phyloP scores from a whole-genome alignment of 2,329 filamentous ascomycete species.

The Venturiaceae sp. region DNA sequence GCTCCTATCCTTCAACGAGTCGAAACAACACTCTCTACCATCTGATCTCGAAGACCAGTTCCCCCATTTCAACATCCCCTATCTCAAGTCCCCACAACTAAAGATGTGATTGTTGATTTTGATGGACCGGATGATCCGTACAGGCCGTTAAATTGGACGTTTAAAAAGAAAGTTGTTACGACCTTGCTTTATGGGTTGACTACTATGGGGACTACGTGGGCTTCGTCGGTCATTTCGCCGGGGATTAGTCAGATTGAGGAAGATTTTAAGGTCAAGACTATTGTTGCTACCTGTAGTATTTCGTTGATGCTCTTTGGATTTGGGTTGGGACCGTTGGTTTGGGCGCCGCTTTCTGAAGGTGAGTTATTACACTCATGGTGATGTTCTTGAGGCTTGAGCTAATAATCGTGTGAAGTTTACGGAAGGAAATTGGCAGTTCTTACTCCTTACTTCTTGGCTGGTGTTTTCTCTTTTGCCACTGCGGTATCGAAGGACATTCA shows the following conservation, averaged over 20 bases:
- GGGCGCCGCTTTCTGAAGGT: too few species aligned
- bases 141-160: constrained; percentile 60
- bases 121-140: constrained; percentile 64
- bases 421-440: constrained; percentile 48
- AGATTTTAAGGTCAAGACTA: constrained; percentile 35
- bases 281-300: constrained; percentile 38
- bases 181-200: constrained; percentile 57
- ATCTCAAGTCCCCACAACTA: too few species aligned
- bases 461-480: constrained; percentile 55
- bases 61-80: too few species aligned
- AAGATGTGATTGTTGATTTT: constrained; percentile 54
- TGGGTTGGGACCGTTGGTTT: constrained; percentile 47
- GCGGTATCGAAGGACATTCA: constrained; percentile 57
- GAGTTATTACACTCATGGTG: too few species aligned
- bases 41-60: too few species aligned
- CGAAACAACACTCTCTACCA: too few species aligned
- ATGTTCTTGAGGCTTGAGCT: too few species aligned
- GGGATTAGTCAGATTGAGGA: constrained; percentile 44
- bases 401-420: constrained; percentile 54
- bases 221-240: constrained; percentile 47
- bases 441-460: constrained; percentile 51
- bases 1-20: too few species aligned
- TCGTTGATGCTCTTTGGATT: constrained; percentile 44
- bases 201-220: constrained; percentile 49
- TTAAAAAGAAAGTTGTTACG: constrained; percentile 57